Evolutionary conservation across 1,284 basidiomycete genomes (phyloP).

Genomic region (Megacollybia platyphylla): DNA sequence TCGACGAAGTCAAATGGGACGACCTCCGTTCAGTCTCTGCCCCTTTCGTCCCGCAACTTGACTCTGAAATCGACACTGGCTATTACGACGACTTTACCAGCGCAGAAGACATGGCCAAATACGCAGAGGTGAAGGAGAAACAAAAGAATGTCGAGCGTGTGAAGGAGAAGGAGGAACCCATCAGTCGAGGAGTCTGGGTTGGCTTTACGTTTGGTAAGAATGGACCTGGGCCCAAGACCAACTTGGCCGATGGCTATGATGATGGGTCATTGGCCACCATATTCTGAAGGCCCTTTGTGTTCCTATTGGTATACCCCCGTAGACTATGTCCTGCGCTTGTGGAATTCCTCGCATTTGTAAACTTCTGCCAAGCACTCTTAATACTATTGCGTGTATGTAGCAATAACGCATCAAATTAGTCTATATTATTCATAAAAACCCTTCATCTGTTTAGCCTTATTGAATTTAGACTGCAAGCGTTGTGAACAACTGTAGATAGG

Average conservation of each 20-base stretch:
- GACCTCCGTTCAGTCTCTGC: constrained; percentile 70
- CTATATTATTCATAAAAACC: too few relatives aligned
- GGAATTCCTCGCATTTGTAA: too few relatives aligned
- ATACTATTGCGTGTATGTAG: too few relatives aligned
- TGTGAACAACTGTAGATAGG: too few relatives aligned
- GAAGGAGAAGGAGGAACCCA: constrained; percentile 72
- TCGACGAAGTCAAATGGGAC: constrained; percentile 65
- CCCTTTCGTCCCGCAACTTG: constrained; percentile 92
- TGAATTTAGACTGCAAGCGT: too few relatives aligned
- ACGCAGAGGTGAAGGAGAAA: constrained; percentile 96
- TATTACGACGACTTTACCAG: constrained; percentile 98
- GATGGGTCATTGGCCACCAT: constrained; percentile 54
- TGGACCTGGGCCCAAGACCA: constrained; percentile 38
- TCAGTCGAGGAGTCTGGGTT: constrained; percentile 80
- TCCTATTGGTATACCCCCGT: neutral
- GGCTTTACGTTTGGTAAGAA: constrained; percentile 97
- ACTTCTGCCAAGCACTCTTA: too few relatives aligned
- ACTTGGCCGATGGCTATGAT: constrained; percentile 23
- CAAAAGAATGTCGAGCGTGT: constrained; percentile 90
- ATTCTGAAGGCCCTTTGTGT: constrained; percentile 25
- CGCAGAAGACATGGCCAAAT: constrained; percentile 95
- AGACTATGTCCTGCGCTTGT: neutral
- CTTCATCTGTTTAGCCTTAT: too few relatives aligned
- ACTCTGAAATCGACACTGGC: constrained; percentile 91
- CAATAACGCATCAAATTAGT: too few relatives aligned